Evolutionary conservation across 73 alveolate genomes (phyloP).

Genomic region (Paramecium tetraurelia): DNA sequence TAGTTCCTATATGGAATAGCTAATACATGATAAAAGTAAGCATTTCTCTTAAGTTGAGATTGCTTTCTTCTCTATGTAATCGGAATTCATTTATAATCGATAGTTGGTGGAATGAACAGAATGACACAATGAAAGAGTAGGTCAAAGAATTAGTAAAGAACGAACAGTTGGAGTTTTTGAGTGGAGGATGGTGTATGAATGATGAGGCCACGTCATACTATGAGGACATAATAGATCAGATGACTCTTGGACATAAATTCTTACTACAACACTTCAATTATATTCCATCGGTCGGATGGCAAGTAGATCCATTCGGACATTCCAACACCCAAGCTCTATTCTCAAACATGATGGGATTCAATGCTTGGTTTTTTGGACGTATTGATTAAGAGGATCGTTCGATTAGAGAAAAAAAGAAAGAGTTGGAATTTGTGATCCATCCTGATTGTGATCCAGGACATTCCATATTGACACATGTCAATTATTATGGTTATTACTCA

Average conservation of each 20-base stretch:
- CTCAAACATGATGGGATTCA: constrained; percentile 89
- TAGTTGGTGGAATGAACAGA: constrained; percentile 84
- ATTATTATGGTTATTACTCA: constrained; percentile 42
- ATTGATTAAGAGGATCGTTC: constrained; percentile 82
- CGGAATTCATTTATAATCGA: background rate
- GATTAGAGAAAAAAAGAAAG: constrained; percentile 73
- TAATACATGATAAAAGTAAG: constrained; percentile 65
- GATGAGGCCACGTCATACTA: constrained; percentile 91
- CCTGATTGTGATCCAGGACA: constrained; percentile 63
- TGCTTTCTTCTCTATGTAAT: constrained; percentile 78
- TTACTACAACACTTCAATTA: constrained; percentile 81
- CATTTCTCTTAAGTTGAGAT: constrained; percentile 88
- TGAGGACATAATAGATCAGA: constrained; percentile 84
- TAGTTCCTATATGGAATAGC: constrained; percentile 61
- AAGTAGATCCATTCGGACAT: constrained; percentile 97
- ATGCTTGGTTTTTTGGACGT: constrained; percentile 87
- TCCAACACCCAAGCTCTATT: constrained; percentile 87
- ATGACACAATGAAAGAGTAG: constrained; percentile 69
- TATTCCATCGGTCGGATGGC: constrained; percentile 92
- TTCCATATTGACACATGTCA: constrained; percentile 39
- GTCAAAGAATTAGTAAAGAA: constrained; percentile 76
- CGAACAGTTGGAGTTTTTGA: constrained; percentile 80
- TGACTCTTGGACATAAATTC: constrained; percentile 87
- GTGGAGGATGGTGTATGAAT: constrained; percentile 92
- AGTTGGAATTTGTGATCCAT: constrained; percentile 82